phyloP scores from a whole-genome alignment of 352 stramenopile genomes.

The Phytophthora melonis region DNA sequence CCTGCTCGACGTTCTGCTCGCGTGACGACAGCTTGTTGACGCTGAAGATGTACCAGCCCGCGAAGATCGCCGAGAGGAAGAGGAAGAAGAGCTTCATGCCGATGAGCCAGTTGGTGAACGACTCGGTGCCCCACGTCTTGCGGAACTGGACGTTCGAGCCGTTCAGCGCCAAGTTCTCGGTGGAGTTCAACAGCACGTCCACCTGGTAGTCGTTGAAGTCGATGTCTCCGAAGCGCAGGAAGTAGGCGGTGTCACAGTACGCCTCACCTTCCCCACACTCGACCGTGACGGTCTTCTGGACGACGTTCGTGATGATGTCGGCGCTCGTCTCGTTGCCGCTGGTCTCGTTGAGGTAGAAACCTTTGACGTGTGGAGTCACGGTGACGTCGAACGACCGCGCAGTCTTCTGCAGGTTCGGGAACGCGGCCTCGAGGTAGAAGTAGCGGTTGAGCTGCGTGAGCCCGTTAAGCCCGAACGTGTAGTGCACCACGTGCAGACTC shows the following conservation, averaged over 20 bases:
- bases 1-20: conserved; percentile 70
- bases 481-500: conserved; percentile 54
- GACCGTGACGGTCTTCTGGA: conserved; percentile 47
- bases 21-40: conserved; percentile 53
- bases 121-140: conserved; percentile 59
- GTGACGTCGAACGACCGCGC: conserved; percentile 57
- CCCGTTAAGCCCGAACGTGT: conserved; percentile 64
- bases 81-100: conserved; percentile 70
- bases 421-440: conserved; percentile 66
- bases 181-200: conserved; percentile 69
- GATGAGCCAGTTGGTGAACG: conserved; percentile 69
- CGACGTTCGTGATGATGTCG: conserved; percentile 47
- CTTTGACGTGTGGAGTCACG: conserved; percentile 62
- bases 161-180: conserved; percentile 41
- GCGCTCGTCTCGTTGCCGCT: conserved; percentile 45
- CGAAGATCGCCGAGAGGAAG: conserved; percentile 45
- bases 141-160: conserved; percentile 58
- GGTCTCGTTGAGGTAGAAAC: conserved; percentile 50
- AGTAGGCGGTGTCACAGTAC: conserved; percentile 58
- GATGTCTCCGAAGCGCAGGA: conserved; percentile 64
- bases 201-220: conserved; percentile 65
- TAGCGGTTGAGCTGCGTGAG: conserved; percentile 66
- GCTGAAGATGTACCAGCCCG: conserved; percentile 54
- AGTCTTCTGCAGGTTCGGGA: conserved; percentile 51
- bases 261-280: conserved; percentile 40